Percentiles rank a stretch among this genome's conserved stretches.
These are phyloP conservation scores for Dovyalis caffra DNA, from an alignment of 345 rosid species.

Conservation along the genomic window DNA sequence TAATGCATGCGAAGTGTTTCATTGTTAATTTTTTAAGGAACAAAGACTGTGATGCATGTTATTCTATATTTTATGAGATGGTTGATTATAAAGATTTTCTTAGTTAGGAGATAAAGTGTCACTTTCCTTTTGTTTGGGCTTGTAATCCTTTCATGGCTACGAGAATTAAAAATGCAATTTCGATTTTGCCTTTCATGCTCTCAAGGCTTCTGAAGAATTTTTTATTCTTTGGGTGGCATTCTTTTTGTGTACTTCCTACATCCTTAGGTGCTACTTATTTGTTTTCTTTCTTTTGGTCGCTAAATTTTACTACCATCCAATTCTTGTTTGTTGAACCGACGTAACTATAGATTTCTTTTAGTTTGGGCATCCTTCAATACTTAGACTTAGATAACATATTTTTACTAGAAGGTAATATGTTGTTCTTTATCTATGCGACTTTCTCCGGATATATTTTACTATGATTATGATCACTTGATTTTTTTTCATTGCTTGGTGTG, in stretches of 20 bases:
- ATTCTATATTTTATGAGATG: neutral
- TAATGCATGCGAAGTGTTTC: neutral
- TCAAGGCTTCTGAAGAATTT: too few species aligned
- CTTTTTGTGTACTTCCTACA: too few species aligned
- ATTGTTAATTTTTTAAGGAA: too few species aligned
- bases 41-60: neutral
- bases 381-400: constrained; percentile 96
- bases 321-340: too few species aligned
- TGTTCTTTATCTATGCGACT: neutral
- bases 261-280: too few species aligned
- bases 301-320: too few species aligned
- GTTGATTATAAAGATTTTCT: neutral
- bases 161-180: neutral
- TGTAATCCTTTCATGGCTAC: neutral
- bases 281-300: too few species aligned
- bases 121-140: neutral
- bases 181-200: neutral
- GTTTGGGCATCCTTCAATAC: too few species aligned
- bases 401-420: constrained; percentile 89
- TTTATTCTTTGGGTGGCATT: too few species aligned
- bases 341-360: neutral
- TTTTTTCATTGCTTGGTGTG: constrained; percentile 35
- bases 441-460: neutral
- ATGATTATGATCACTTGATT: neutral
- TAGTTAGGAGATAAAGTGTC: neutral